Percentiles rank a stretch among this genome's conserved stretches.
Conservation (phyloP, 768 basidiomycete species). For the Tulasnella sp. region DNA sequence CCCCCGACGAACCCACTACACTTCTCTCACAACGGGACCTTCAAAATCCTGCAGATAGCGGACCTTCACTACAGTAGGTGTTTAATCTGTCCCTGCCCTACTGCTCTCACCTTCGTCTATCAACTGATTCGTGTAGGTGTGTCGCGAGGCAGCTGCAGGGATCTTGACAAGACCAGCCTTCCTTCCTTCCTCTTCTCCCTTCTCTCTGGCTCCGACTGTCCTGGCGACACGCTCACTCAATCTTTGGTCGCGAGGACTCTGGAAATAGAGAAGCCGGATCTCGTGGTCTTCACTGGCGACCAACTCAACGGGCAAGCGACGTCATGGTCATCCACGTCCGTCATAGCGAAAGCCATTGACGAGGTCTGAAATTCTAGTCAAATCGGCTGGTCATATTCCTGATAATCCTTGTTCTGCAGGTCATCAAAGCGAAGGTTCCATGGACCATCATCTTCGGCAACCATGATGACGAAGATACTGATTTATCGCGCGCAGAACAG, state of each 20-base stretch:
- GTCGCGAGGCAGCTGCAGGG: constrained; percentile 62
- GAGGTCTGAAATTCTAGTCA: neutral
- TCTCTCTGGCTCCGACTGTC: constrained; percentile 15
- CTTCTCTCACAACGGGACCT: constrained; percentile 71
- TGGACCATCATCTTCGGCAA: constrained; percentile 95
- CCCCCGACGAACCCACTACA: constrained; percentile 69
- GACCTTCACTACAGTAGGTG: constrained; percentile 63
- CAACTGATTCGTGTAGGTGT: constrained; percentile 31
- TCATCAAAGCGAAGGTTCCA: constrained; percentile 63
- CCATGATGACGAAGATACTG: constrained; percentile 69
- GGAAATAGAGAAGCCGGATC: constrained; percentile 73
- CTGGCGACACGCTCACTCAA: constrained; percentile 71
- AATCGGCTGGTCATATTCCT: constrained; percentile 46
- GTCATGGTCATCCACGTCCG: constrained; percentile 78
- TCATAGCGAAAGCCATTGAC: constrained; percentile 53
- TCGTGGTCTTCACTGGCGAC: constrained; percentile 89
- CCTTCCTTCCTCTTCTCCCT: constrained; percentile 24
- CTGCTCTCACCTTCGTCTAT: neutral
- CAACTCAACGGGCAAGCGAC: constrained; percentile 88
- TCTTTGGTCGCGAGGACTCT: constrained; percentile 59
- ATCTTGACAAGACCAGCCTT: constrained; percentile 43
- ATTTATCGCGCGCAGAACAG: constrained; percentile 50
- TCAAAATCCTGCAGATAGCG: constrained; percentile 84
- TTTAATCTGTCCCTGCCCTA: constrained; percentile 31
- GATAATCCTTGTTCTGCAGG: constrained; percentile 22